Evolutionary conservation across 148 eudicot genomes (phyloP), one percentile per base, ranked within the genome.

Genomic region (Rhododendron kiyosumense): DNA sequence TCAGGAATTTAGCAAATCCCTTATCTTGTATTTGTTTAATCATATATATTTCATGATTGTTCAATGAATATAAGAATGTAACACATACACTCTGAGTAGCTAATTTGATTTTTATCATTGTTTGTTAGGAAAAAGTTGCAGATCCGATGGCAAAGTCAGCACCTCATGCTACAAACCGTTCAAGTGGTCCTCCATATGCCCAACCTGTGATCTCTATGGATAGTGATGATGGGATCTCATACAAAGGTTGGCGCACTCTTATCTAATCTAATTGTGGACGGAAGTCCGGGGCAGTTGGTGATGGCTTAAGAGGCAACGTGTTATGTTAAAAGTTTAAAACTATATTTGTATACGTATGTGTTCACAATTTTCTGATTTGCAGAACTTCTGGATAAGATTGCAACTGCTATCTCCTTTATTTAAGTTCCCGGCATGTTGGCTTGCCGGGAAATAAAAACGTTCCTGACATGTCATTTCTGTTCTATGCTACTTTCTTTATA

Each of bases 201-300:
- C 87, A 91, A 85, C 88, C 94, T 65, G 46, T 91, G 77, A 88
- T 92, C 85, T 85, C 94, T 61, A 85, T 92, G 84, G 98, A 94
- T 83, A 89, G 89, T 88, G 98, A 96, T 81, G 98, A 95, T 87
- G 98, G 95, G 49, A 87, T 96, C 85, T 88, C 98, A 49, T 94
- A 79, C 84, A 83, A 92, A 90, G 95, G 98, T 94, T 79, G 43
- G 86, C 30, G 28, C n/a, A n/a, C 18, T 83, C 41, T 46, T 30
- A 48, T 69, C 61, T 84, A 32, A 74, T 82, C 67, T 49, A 74
- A 30, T 51, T 73, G 76, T 14, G 10, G 24, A 84, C 67, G 18
- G 26, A 48, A 69, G 34, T 84, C 63, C 11, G 49, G 17, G 79
- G 28, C 78, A 71, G 52, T 26, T 32, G 28, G 18, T 48, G 36